Percentiles rank a stretch among this genome's conserved stretches.
These are phyloP conservation scores for Deuterostichococcus epilithicus DNA, from an alignment of 139 green algal genomes.

Conservation along the genomic window DNA sequence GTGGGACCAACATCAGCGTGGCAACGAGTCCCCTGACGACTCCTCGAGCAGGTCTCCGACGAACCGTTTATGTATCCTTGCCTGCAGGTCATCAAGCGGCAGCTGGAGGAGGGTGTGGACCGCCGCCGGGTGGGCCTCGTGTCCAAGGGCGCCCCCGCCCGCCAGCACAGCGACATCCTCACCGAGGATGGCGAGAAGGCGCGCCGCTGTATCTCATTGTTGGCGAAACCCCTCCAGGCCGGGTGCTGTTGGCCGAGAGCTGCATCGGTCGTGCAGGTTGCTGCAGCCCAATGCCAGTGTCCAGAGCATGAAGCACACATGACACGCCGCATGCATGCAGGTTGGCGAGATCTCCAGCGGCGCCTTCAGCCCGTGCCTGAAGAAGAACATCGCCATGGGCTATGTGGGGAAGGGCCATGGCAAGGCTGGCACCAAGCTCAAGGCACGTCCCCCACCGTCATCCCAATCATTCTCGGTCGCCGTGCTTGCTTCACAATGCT, in stretches of 20 bases:
- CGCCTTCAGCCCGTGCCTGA: slow-evolving; percentile 90
- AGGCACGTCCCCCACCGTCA: slow-evolving; percentile 40
- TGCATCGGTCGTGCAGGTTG: not conserved
- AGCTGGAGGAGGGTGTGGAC: slow-evolving; percentile 84
- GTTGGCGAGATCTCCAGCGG: slow-evolving; percentile 90
- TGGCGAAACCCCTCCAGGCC: not conserved
- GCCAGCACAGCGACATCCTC: slow-evolving; percentile 71
- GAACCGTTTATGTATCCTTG: not conserved
- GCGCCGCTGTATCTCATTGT: not conserved
- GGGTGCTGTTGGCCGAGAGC: not conserved
- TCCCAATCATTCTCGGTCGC: too few relatives aligned
- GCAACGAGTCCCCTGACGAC: too few relatives aligned
- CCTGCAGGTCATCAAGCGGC: slow-evolving; percentile 81
- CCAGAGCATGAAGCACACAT: not conserved
- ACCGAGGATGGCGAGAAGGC: slow-evolving; percentile 68
- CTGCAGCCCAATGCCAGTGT: not conserved
- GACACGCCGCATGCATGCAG: slow-evolving; percentile 16
- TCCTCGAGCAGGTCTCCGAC: too few relatives aligned
- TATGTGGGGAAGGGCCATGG: slow-evolving; percentile 88
- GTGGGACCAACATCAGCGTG: too few relatives aligned
- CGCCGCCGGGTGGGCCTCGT: slow-evolving; percentile 89
- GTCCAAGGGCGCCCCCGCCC: slow-evolving; percentile 79
- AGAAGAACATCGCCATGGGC: slow-evolving; percentile 99
- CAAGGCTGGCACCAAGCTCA: slow-evolving; percentile 92
- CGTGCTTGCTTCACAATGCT: too few relatives aligned